Evolutionary conservation across 2,329 filamentous ascomycete genomes (phyloP).

Genomic region (Aspergillus sp.): DNA sequence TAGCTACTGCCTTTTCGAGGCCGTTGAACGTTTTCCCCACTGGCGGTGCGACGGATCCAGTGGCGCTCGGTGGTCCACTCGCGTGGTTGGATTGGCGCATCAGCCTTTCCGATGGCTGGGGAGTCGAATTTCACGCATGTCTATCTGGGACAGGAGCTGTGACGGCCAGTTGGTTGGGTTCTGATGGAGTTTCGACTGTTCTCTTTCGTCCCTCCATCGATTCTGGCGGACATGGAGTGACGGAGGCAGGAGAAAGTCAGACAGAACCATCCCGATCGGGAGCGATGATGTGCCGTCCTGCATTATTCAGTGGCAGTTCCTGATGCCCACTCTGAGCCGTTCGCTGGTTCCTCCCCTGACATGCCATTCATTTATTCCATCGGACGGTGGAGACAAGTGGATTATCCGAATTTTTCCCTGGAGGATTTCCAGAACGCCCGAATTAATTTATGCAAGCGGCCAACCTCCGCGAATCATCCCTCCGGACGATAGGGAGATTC

Average conservation of each 20-base stretch:
- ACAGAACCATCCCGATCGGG: not conserved
- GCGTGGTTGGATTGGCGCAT: not conserved
- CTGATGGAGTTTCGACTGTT: not conserved
- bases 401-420: not conserved
- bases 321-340: not conserved
- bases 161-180: not conserved
- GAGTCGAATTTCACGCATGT: not conserved
- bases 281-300: not conserved
- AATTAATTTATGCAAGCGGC: not conserved
- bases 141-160: not conserved
- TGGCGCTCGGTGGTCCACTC: slow-evolving; percentile 3
- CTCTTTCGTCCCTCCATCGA: not conserved
- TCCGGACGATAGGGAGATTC: too few relatives aligned
- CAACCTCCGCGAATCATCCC: not conserved
- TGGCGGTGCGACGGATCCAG: slow-evolving; percentile 1
- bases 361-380: not conserved
- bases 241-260: not conserved
- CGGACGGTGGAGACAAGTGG: not conserved
- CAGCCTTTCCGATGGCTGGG: not conserved
- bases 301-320: not conserved
- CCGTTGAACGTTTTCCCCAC: slow-evolving; percentile 2
- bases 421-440: not conserved
- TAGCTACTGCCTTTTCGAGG: not conserved
- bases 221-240: not conserved
- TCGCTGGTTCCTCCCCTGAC: not conserved